A percentile compares a stretch with the other conserved stretches of the same genome.
These are phyloP conservation scores for Malassezia caprae DNA, from an alignment of 1,284 basidiomycete genomes.

Conservation along the genomic window DNA sequence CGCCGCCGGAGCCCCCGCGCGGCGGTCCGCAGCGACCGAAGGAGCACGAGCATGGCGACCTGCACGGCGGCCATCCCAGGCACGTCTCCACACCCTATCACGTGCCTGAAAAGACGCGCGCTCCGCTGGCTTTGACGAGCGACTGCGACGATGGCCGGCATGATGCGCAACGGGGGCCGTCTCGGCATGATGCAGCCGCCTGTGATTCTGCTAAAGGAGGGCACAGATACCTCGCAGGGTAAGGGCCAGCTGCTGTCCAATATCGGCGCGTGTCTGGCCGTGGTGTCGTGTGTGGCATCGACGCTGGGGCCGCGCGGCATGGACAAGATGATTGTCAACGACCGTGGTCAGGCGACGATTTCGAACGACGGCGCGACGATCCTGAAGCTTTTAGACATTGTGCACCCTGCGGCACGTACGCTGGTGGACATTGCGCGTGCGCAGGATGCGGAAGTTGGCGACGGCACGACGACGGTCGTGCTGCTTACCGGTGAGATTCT, in stretches of 20 bases:
- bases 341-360: slow-evolving; percentile 84
- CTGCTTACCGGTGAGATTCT: slow-evolving; percentile 86
- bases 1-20: background rate
- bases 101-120: background rate
- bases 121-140: slow-evolving; percentile 1
- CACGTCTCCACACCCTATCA: background rate
- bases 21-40: background rate
- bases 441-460: slow-evolving; percentile 95
- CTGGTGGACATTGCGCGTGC: slow-evolving; percentile 94
- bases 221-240: slow-evolving; percentile 93
- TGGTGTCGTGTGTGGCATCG: slow-evolving; percentile 55
- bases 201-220: slow-evolving; percentile 54
- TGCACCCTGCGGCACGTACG: slow-evolving; percentile 91
- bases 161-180: slow-evolving; percentile 17
- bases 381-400: slow-evolving; percentile 88
- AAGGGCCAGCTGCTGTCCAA: slow-evolving; percentile 87
- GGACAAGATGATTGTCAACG: slow-evolving; percentile 71
- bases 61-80: background rate
- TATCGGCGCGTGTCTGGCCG: slow-evolving; percentile 55
- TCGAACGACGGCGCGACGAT: slow-evolving; percentile 97
- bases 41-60: background rate
- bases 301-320: slow-evolving; percentile 97
- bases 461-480: slow-evolving; percentile 93
- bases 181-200: slow-evolving; percentile 39
- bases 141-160: slow-evolving; percentile 12